A percentile compares a stretch with the other conserved stretches of the same genome.
phyloP scores from a whole-genome alignment of 805 yeast genomes.

The Blastobotrys parvus region DNA sequence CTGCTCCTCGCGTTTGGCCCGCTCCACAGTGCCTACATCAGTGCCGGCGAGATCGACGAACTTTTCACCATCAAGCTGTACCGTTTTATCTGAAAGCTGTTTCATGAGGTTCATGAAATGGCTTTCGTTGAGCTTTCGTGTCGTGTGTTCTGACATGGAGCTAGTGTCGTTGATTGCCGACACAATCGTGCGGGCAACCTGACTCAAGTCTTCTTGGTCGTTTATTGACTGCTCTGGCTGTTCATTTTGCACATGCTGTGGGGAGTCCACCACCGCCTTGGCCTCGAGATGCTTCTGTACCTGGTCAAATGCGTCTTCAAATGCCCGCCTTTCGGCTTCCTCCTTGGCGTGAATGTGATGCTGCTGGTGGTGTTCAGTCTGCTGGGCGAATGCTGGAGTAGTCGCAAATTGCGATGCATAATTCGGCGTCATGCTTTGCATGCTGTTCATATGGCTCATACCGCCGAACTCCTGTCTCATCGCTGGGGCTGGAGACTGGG shows the following conservation, averaged over 20 bases:
- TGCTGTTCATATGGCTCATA: not conserved
- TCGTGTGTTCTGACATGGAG: slow-evolving; percentile 3
- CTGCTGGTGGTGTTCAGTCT: slow-evolving; percentile 18
- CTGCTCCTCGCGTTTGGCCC: not conserved
- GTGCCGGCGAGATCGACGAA: slow-evolving; percentile 18
- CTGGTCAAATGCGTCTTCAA: slow-evolving; percentile 20
- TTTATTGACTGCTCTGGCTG: slow-evolving; percentile 4
- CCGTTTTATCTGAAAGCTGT: slow-evolving; percentile 18
- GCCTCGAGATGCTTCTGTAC: slow-evolving; percentile 14
- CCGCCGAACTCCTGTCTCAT: too few species aligned
- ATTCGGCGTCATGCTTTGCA: not conserved
- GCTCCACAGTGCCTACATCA: slow-evolving; percentile 8
- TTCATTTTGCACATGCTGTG: slow-evolving; percentile 2
- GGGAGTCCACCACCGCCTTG: slow-evolving; percentile 4
- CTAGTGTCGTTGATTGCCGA: slow-evolving; percentile 5
- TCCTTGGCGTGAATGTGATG: slow-evolving; percentile 10
- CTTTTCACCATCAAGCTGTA: slow-evolving; percentile 18
- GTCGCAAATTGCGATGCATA: not conserved
- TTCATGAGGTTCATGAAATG: slow-evolving; percentile 23
- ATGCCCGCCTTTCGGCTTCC: slow-evolving; percentile 13
- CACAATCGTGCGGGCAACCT: slow-evolving; percentile 18
- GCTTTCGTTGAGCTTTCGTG: slow-evolving; percentile 18
- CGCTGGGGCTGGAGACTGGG: not conserved
- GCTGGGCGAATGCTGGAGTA: slow-evolving; percentile 7
- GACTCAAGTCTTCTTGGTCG: slow-evolving; percentile 14